phyloP scores from a whole-genome alignment of 805 yeast species.

The Lachancea sp. region DNA sequence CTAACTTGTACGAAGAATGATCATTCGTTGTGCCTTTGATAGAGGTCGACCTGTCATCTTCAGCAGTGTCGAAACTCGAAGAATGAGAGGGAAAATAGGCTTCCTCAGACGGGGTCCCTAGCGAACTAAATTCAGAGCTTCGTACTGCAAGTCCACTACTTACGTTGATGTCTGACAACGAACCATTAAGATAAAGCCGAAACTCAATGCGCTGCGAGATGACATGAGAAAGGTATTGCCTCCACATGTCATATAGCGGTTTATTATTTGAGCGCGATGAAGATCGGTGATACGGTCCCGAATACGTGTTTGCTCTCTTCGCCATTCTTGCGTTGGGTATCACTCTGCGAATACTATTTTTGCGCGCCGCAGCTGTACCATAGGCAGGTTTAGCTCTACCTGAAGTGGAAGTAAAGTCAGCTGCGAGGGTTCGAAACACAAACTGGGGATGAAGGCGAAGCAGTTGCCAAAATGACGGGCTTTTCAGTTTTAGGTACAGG shows the following conservation, averaged over 20 bases:
- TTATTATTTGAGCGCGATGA: constrained; percentile 4
- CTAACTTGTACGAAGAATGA: not conserved
- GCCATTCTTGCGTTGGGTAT: not conserved
- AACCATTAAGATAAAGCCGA: constrained; percentile 17
- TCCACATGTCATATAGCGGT: constrained; percentile 28
- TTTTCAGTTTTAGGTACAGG: constrained; percentile 1
- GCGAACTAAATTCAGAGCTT: not conserved
- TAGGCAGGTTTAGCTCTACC: not conserved
- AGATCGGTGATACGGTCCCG: constrained; percentile 5
- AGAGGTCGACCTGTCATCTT: not conserved
- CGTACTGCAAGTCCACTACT: not conserved
- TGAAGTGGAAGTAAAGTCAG: not conserved
- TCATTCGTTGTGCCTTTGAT: not conserved
- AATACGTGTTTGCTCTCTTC: constrained; percentile 14
- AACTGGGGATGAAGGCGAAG: constrained; percentile 4
- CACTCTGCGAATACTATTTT: constrained; percentile 6
- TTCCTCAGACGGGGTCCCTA: constrained; percentile 4
- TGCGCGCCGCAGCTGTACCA: not conserved
- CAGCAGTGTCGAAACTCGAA: not conserved
- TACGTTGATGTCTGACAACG: not conserved
- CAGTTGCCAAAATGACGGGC: constrained; percentile 4
- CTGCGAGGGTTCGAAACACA: not conserved
- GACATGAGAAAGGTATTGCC: constrained; percentile 28
- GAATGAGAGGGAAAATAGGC: constrained; percentile 7
- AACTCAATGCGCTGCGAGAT: constrained; percentile 31